Evolutionary conservation across 495 filamentous ascomycete species (phyloP).

Genomic region (Clohesyomyces aquaticus): DNA sequence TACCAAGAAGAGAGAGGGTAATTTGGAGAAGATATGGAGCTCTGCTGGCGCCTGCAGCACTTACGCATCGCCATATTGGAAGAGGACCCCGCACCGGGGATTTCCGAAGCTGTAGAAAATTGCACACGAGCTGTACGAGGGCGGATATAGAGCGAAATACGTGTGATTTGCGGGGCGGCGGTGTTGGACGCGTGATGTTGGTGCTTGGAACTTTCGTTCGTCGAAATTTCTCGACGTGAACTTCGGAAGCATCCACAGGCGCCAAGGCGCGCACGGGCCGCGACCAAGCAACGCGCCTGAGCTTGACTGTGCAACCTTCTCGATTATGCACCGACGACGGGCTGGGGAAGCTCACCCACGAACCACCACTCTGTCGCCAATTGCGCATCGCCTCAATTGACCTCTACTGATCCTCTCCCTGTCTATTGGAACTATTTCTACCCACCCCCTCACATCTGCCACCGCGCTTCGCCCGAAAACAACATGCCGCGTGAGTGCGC

Average conservation of each 20-base stretch:
- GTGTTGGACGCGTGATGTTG: conserved; percentile 21
- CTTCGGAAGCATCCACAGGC: conserved; percentile 5
- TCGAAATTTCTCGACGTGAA: conserved; percentile 23
- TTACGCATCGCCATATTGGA: conserved; percentile 68
- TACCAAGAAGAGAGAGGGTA: conserved; percentile 7
- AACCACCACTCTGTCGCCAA: not conserved
- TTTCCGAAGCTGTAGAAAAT: conserved; percentile 44
- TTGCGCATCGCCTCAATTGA: conserved; percentile 15
- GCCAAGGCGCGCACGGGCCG: not conserved
- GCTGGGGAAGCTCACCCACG: not conserved
- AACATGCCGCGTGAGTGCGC: conserved; percentile 39
- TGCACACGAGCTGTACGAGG: conserved; percentile 40
- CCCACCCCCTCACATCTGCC: not conserved
- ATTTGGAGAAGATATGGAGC: conserved; percentile 27
- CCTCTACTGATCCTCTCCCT: not conserved
- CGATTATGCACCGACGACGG: not conserved
- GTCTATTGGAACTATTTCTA: conserved; percentile 7
- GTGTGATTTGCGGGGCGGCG: conserved; percentile 7
- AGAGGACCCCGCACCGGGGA: conserved; percentile 37
- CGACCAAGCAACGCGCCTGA: conserved; percentile 12
- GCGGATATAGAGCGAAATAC: not conserved
- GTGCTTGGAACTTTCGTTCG: conserved; percentile 5
- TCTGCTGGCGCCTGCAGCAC: conserved; percentile 42
- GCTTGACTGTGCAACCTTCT: conserved; percentile 10
- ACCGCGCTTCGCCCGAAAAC: not conserved